A percentile compares a stretch with the other conserved stretches of the same genome.
Conservation (phyloP, 805 yeast species). For the Cyberlindnera subsufficiens region DNA sequence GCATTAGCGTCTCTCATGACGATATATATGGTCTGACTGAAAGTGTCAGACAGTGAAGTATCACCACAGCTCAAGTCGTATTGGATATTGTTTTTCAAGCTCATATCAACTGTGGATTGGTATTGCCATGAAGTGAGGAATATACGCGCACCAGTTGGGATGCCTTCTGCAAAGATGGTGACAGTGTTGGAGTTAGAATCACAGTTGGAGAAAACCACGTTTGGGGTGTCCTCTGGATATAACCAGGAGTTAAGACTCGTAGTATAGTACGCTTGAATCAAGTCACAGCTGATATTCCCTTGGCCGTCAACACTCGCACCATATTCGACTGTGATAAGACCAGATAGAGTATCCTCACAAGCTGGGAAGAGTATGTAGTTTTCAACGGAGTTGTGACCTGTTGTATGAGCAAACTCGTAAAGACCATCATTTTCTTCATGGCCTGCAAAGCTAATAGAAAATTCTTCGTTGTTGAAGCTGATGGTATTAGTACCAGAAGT, state of each 20-base stretch:
- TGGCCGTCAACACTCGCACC: constrained; percentile 10
- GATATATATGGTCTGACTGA: constrained; percentile 3
- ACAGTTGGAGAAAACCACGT: constrained; percentile 19
- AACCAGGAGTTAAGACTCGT: constrained; percentile 29
- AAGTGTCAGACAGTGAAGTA: constrained; percentile 1
- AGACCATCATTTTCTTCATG: constrained; percentile 11
- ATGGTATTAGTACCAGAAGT: constrained; percentile 24
- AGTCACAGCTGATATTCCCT: constrained; percentile 20
- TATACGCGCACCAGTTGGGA: constrained; percentile 24
- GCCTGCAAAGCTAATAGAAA: constrained; percentile 23
- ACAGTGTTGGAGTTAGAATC: constrained; percentile 12
- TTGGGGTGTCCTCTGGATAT: constrained; percentile 21
- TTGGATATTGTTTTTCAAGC: constrained; percentile 6
- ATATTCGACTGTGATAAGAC: constrained; percentile 20
- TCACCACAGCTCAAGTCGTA: constrained; percentile 13
- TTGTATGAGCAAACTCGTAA: constrained; percentile 25
- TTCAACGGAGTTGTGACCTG: constrained; percentile 27
- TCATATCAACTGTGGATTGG: constrained; percentile 2
- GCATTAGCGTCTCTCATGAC: constrained; percentile 16
- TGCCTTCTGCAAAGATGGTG: constrained; percentile 11
- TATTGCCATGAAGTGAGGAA: constrained; percentile 28
- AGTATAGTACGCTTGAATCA: constrained; percentile 17
- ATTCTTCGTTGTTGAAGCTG: constrained; percentile 21
- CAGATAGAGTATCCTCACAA: constrained; percentile 25
- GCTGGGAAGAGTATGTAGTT: constrained; percentile 27